A percentile compares a stretch with the other conserved stretches of the same genome.
Conservation (phyloP, 2,329 filamentous ascomycete species). For the Drechslerella dactyloides region DNA sequence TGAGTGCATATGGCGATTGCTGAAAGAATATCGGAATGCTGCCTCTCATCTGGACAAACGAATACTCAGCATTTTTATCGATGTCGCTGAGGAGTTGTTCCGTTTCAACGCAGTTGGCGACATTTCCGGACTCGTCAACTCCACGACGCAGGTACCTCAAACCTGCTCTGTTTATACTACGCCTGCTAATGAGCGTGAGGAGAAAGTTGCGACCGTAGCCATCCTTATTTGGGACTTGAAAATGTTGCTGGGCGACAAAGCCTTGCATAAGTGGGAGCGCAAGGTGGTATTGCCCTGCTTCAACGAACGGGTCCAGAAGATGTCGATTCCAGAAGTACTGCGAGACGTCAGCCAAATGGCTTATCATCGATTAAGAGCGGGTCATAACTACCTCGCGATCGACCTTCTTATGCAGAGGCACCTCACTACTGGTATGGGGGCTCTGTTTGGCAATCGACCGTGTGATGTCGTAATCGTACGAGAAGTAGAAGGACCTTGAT, state of each 20-base stretch:
- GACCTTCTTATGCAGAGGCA: conserved; percentile 73
- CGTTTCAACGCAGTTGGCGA: conserved; percentile 91
- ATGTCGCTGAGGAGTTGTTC: conserved; percentile 82
- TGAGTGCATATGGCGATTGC: conserved; percentile 90
- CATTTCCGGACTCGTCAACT: conserved; percentile 84
- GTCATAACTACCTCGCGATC: conserved; percentile 67
- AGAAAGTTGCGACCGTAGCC: conserved; percentile 65
- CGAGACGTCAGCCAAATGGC: conserved; percentile 13
- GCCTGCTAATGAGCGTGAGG: conserved; percentile 88
- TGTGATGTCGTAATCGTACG: conserved; percentile 92
- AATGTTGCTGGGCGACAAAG: conserved; percentile 73
- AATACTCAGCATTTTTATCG: conserved; percentile 75
- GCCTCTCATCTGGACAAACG: conserved; percentile 84
- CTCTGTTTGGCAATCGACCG: conserved; percentile 62
- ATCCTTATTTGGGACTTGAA: conserved; percentile 54
- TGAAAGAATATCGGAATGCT: conserved; percentile 96
- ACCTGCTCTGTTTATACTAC: conserved; percentile 84
- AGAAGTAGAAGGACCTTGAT: conserved; percentile 88
- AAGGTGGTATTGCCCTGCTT: conserved; percentile 73
- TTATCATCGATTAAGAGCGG: not conserved
- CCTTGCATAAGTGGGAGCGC: conserved; percentile 88
- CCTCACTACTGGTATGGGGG: conserved; percentile 55
- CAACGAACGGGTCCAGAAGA: conserved; percentile 74
- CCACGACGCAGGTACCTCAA: conserved; percentile 88
- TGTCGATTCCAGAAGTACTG: conserved; percentile 90